These are phyloP conservation scores for Xylariaceae sp. DNA, from an alignment of 2,329 filamentous ascomycete species.

Conservation along the genomic window DNA sequence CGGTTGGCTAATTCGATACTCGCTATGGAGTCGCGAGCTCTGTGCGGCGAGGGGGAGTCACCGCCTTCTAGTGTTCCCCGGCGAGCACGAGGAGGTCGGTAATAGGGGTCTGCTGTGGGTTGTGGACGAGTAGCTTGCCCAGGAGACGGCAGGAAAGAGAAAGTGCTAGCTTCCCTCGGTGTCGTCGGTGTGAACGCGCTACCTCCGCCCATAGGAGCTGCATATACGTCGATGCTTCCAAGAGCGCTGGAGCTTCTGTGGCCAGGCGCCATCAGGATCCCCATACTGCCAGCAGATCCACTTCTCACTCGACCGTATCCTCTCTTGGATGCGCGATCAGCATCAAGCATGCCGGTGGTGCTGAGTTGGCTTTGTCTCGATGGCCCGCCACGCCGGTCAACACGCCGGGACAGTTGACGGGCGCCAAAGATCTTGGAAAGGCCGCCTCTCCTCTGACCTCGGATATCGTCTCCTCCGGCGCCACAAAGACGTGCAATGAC, in stretches of 20 bases:
- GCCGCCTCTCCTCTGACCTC: constrained; percentile 71
- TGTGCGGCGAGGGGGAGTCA: constrained; percentile 30
- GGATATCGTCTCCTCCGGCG: constrained; percentile 70
- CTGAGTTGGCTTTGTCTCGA: constrained; percentile 80
- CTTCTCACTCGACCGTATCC: constrained; percentile 58
- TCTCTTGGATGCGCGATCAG: constrained; percentile 61
- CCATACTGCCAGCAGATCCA: constrained; percentile 57
- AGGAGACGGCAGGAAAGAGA: constrained; percentile 65
- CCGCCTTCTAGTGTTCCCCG: constrained; percentile 55
- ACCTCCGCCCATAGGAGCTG: constrained; percentile 49
- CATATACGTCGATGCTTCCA: constrained; percentile 45
- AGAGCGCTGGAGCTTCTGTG: constrained; percentile 53
- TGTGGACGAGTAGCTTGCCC: constrained; percentile 40
- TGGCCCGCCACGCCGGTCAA: constrained; percentile 55
- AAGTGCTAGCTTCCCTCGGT: constrained; percentile 64
- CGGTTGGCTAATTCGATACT: constrained; percentile 35
- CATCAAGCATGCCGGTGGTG: constrained; percentile 72
- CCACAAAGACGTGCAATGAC: constrained; percentile 78
- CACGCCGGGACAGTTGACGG: constrained; percentile 75
- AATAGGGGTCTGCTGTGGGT: constrained; percentile 71
- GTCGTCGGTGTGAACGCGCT: constrained; percentile 71
- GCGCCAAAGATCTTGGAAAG: constrained; percentile 88
- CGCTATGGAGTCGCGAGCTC: constrained; percentile 31
- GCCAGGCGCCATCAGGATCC: constrained; percentile 36
- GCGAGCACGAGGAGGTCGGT: constrained; percentile 74